phyloP scores from a whole-genome alignment of 495 filamentous ascomycete species.

The Annulohypoxylon bovei region DNA sequence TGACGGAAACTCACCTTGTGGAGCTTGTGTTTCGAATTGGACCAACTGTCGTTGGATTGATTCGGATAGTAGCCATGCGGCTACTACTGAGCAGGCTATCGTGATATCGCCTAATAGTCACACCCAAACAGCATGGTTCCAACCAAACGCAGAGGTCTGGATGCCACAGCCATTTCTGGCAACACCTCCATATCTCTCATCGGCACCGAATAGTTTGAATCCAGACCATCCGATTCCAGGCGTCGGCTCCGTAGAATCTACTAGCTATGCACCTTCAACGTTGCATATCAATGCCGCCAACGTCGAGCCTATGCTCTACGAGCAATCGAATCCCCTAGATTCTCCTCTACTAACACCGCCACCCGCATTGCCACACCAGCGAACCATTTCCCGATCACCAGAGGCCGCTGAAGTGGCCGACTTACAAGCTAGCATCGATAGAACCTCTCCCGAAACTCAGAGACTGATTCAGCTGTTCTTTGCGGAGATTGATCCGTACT shows the following conservation, averaged over 20 bases:
- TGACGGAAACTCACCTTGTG: constrained; percentile 41
- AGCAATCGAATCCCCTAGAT: not conserved
- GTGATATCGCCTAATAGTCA: not conserved
- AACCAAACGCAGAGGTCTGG: constrained; percentile 23
- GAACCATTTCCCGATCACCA: not conserved
- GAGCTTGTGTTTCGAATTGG: constrained; percentile 37
- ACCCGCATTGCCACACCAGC: not conserved
- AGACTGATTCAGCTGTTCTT: constrained; percentile 45
- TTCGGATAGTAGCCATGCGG: constrained; percentile 12
- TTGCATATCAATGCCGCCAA: not conserved
- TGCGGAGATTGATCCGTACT: constrained; percentile 44
- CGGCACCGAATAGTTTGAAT: not conserved
- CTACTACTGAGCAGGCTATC: constrained; percentile 2
- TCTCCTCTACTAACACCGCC: constrained; percentile 5
- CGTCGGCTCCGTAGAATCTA: not conserved
- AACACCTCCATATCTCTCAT: constrained; percentile 1
- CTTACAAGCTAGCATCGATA: constrained; percentile 18
- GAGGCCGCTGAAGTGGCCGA: not conserved
- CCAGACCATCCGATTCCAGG: constrained; percentile 11
- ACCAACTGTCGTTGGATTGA: constrained; percentile 20
- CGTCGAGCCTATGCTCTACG: not conserved
- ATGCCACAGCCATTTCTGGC: constrained; percentile 1
- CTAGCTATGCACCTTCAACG: not conserved
- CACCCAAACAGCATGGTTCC: constrained; percentile 17
- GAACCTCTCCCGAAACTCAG: constrained; percentile 19